phyloP scores from a whole-genome alignment of 2,329 filamentous ascomycete genomes.

The Fusarium pseudograminearum region DNA sequence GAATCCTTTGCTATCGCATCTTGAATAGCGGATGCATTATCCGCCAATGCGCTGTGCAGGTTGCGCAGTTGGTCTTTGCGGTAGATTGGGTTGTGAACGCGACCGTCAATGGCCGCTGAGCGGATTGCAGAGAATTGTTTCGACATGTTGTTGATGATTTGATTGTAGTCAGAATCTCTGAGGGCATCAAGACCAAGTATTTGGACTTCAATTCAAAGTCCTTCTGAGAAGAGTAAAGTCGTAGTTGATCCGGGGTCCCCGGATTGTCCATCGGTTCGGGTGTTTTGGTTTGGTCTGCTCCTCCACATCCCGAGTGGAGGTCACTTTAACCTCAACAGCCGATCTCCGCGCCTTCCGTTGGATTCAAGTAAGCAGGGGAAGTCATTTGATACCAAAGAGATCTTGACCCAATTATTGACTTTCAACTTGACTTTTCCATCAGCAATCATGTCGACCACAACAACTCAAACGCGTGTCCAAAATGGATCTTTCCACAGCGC shows the following conservation, averaged over 20 bases:
- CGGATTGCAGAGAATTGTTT: slow-evolving; percentile 34
- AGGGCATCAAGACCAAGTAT: neutral
- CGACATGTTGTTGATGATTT: slow-evolving; percentile 20
- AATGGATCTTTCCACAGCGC: slow-evolving; percentile 23
- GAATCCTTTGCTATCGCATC: slow-evolving; percentile 41
- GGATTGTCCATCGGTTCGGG: slow-evolving; percentile 24
- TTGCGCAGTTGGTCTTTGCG: slow-evolving; percentile 35
- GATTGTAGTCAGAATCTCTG: neutral
- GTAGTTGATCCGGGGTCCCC: slow-evolving; percentile 11
- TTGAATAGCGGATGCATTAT: slow-evolving; percentile 31
- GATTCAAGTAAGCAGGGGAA: neutral
- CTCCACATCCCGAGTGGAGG: slow-evolving; percentile 40
- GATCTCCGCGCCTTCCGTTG: neutral
- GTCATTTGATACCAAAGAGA: neutral
- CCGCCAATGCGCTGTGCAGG: slow-evolving; percentile 22
- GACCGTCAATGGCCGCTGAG: slow-evolving; percentile 38
- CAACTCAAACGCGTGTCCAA: slow-evolving; percentile 1
- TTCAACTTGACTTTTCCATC: neutral
- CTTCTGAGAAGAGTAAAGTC: neutral
- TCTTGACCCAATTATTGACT: neutral
- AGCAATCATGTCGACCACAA: slow-evolving; percentile 27
- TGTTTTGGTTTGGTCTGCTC: neutral
- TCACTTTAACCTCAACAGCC: neutral
- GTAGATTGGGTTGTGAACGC: slow-evolving; percentile 37
- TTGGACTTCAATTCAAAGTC: neutral